Evolutionary conservation across 768 basidiomycete species (phyloP).

Genomic region (Lentinula detonsa): DNA sequence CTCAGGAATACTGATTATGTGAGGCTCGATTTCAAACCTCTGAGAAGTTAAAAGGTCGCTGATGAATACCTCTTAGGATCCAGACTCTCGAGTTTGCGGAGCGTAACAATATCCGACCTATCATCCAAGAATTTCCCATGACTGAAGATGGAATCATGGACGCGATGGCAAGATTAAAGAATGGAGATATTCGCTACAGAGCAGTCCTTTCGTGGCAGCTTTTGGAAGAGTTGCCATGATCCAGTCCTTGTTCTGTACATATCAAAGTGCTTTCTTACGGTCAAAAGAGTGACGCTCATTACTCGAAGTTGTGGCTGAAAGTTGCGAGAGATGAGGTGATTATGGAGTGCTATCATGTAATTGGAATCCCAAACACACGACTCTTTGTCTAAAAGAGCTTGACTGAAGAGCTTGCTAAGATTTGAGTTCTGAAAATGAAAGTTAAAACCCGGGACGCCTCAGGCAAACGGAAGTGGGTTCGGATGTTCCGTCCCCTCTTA

Average conservation of each 20-base stretch:
- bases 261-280: neutral
- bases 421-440: neutral
- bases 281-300: too few species aligned
- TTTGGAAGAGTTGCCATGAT: neutral
- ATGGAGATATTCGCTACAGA: constrained; percentile 22
- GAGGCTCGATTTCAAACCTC: neutral
- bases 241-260: neutral
- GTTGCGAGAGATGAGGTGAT: too few species aligned
- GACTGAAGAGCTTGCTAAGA: neutral
- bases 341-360: too few species aligned
- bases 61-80: constrained; percentile 7
- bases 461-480: neutral
- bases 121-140: constrained; percentile 26
- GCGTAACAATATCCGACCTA: constrained; percentile 18
- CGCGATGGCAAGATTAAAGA: constrained; percentile 18
- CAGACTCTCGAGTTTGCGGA: constrained; percentile 29
- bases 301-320: too few species aligned
- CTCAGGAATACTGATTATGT: neutral
- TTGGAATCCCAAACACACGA: too few species aligned
- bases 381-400: too few species aligned
- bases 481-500: neutral
- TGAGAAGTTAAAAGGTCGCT: neutral
- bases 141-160: constrained; percentile 22
- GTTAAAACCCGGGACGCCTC: neutral
- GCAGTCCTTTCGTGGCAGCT: constrained; percentile 16